Percentiles rank a stretch among this genome's conserved stretches.
Evolutionary conservation across 805 yeast genomes (phyloP).

Genomic region (Nakazawaea laoshanensis): DNA sequence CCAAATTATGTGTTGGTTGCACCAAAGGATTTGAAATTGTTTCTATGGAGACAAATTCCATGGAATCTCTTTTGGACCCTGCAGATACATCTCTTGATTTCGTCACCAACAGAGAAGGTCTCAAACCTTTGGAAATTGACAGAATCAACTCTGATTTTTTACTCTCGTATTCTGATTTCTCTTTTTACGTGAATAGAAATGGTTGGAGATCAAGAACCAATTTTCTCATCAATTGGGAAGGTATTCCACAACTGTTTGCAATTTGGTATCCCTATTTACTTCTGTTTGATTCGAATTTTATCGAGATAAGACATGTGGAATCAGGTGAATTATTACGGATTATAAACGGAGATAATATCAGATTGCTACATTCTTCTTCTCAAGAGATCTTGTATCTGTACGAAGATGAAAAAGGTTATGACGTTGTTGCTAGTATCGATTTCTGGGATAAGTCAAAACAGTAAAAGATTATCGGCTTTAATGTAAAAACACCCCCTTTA

Average conservation of each 20-base stretch:
- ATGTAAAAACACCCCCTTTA: too few species aligned
- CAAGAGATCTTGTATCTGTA: conserved; percentile 91
- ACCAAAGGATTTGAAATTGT: conserved; percentile 95
- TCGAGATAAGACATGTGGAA: conserved; percentile 89
- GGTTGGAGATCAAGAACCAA: conserved; percentile 96
- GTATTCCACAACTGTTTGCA: conserved; percentile 86
- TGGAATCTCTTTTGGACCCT: conserved; percentile 90
- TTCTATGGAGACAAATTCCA: conserved; percentile 72
- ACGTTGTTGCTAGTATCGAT: conserved; percentile 86
- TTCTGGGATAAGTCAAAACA: conserved; percentile 53
- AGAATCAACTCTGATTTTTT: conserved; percentile 83
- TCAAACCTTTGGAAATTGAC: conserved; percentile 88
- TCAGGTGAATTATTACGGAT: conserved; percentile 79
- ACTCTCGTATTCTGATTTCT: conserved; percentile 84
- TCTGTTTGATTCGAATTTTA: conserved; percentile 84
- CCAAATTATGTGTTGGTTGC: conserved; percentile 90
- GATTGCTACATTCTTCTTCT: conserved; percentile 81
- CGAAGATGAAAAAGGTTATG: conserved; percentile 84
- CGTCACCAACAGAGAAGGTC: conserved; percentile 72
- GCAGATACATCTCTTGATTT: conserved; percentile 97
- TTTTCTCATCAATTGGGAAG: conserved; percentile 96
- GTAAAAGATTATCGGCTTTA: too few species aligned
- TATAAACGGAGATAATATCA: conserved; percentile 85
- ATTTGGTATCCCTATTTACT: conserved; percentile 89
- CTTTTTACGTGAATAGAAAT: conserved; percentile 87